Percentiles rank a stretch among this genome's conserved stretches.
These are phyloP conservation scores for Ampelocalamus luodianensis DNA, from an alignment of 176 grass and related monocot genomes.

Conservation along the genomic window DNA sequence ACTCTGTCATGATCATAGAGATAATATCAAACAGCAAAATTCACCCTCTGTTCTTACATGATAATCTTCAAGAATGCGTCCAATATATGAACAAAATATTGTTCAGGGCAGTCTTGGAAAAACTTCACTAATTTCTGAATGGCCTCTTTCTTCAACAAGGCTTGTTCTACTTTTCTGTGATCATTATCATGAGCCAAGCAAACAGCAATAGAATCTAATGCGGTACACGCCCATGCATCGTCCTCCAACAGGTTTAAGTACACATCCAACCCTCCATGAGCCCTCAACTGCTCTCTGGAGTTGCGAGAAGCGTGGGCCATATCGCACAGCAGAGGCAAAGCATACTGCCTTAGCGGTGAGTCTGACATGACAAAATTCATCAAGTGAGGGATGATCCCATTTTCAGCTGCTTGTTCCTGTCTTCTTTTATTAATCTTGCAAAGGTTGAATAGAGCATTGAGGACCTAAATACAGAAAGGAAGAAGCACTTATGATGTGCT, in stretches of 20 bases:
- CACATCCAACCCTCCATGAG: slow-evolving; percentile 91
- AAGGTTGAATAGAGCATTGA: slow-evolving; percentile 94
- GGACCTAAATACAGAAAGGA: slow-evolving; percentile 58
- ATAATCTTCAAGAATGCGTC: slow-evolving; percentile 99
- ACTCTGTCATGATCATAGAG: slow-evolving; percentile 8
- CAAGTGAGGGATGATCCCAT: slow-evolving; percentile 98
- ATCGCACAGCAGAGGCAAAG: slow-evolving; percentile 91
- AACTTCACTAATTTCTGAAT: slow-evolving; percentile 90
- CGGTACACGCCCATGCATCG: slow-evolving; percentile 83
- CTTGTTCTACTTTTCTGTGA: slow-evolving; percentile 87
- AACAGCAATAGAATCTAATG: slow-evolving; percentile 94
- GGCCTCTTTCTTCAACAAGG: slow-evolving; percentile 84
- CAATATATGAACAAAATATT: slow-evolving; percentile 91
- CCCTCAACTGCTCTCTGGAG: slow-evolving; percentile 91
- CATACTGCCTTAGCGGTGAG: slow-evolving; percentile 91
- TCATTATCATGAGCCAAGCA: slow-evolving; percentile 98
- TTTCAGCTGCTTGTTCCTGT: slow-evolving; percentile 98
- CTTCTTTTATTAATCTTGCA: slow-evolving; percentile 99
- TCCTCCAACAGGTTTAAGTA: slow-evolving; percentile 92
- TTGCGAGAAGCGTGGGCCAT: slow-evolving; percentile 99
- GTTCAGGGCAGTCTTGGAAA: slow-evolving; percentile 90
- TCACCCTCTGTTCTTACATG: slow-evolving; percentile 64
- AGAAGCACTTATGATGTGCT: slow-evolving; percentile 35
- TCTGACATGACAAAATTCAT: slow-evolving; percentile 99
- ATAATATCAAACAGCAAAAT: slow-evolving; percentile 33